Conservation (phyloP, 2,329 filamentous ascomycete genomes). For the Daldinia sp. region DNA sequence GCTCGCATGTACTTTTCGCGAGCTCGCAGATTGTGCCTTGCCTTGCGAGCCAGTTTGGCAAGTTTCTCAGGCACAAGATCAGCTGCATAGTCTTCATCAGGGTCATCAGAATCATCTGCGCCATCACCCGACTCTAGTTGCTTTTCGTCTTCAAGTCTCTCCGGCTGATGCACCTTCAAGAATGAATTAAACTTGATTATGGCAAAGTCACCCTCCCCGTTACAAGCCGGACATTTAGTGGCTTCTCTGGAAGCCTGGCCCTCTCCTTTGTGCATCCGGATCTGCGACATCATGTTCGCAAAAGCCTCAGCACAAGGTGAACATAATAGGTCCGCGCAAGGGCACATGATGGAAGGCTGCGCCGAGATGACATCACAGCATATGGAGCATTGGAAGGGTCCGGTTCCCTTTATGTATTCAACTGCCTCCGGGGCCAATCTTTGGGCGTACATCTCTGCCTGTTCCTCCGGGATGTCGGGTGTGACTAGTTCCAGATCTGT, state of each 20-base stretch:
- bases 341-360: slow-evolving; percentile 82
- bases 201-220: slow-evolving; percentile 73
- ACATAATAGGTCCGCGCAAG: slow-evolving; percentile 86
- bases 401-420: slow-evolving; percentile 68
- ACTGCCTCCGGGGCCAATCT: slow-evolving; percentile 71
- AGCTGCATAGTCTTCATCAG: slow-evolving; percentile 51
- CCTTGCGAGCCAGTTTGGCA: slow-evolving; percentile 71
- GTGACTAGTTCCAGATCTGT: slow-evolving; percentile 58
- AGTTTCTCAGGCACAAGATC: slow-evolving; percentile 55
- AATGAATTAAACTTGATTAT: slow-evolving; percentile 82
- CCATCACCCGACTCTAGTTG: slow-evolving; percentile 54
- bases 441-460: slow-evolving; percentile 61
- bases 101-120: slow-evolving; percentile 51
- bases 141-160: slow-evolving; percentile 55
- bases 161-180: slow-evolving; percentile 76
- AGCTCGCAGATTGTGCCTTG: slow-evolving; percentile 71
- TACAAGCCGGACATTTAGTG: slow-evolving; percentile 81
- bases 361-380: slow-evolving; percentile 80
- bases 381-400: slow-evolving; percentile 82
- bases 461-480: slow-evolving; percentile 61
- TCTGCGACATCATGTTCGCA: slow-evolving; percentile 64
- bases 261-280: slow-evolving; percentile 69
- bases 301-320: slow-evolving; percentile 80
- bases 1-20: slow-evolving; percentile 77
- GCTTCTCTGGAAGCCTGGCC: slow-evolving; percentile 55